phyloP scores from a whole-genome alignment of 768 basidiomycete species.

The Gloeophyllum trabeum region DNA sequence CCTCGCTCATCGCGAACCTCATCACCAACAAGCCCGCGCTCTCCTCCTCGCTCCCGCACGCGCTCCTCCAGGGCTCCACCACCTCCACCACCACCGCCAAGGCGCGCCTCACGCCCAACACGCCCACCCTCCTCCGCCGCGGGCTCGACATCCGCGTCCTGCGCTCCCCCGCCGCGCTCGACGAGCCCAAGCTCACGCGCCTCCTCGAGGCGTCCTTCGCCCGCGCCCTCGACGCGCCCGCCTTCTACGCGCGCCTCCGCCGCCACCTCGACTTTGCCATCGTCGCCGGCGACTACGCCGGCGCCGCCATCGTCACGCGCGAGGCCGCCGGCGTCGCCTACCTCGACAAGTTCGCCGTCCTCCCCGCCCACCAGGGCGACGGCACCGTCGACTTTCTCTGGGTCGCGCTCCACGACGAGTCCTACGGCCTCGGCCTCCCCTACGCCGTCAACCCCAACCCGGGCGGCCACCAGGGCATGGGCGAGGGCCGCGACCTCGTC shows the following conservation, averaged over 20 bases:
- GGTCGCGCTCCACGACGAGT: slow-evolving; percentile 97
- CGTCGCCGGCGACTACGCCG: slow-evolving; percentile 90
- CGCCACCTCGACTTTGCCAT: slow-evolving; percentile 81
- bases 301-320: slow-evolving; percentile 87
- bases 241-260: slow-evolving; percentile 76
- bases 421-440: slow-evolving; percentile 89
- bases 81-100: too few species aligned
- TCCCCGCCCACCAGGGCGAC: slow-evolving; percentile 92
- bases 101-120: slow-evolving; percentile 81
- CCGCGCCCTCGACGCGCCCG: slow-evolving; percentile 51
- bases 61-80: slow-evolving; percentile 78
- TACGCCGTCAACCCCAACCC: slow-evolving; percentile 87
- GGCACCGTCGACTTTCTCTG: slow-evolving; percentile 99
- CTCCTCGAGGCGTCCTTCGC: slow-evolving; percentile 85
- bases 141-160: slow-evolving; percentile 83
- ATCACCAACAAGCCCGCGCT: slow-evolving; percentile 98
- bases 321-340: slow-evolving; percentile 63
- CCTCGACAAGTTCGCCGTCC: slow-evolving; percentile 96
- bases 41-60: slow-evolving; percentile 91
- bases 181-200: slow-evolving; percentile 62
- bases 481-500: slow-evolving; percentile 88
- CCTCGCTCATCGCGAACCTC: slow-evolving; percentile 90
- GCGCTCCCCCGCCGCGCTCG: slow-evolving; percentile 56
- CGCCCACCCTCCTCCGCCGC: slow-evolving; percentile 85
- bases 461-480: slow-evolving; percentile 81